Conservation (phyloP, 169 alveolate genomes). For the Eimeria praecox region DNA sequence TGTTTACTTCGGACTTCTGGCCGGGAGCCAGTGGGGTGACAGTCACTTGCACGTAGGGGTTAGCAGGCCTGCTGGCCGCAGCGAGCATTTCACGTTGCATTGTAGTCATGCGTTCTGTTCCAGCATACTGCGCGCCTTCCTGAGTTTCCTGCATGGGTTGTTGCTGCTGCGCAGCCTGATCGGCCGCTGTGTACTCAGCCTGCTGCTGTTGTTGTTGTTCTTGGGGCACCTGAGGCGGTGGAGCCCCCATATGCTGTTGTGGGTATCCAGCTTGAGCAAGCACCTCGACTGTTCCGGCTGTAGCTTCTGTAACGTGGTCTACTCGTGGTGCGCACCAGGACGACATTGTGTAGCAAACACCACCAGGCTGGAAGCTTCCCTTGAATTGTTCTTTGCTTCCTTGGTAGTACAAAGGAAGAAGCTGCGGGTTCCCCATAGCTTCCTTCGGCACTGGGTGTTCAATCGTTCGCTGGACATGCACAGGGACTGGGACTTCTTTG, state of each 20-base stretch:
- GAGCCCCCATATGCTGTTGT: constrained; percentile 65
- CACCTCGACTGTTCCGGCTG: constrained; percentile 81
- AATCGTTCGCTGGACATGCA: constrained; percentile 94
- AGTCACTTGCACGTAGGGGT: constrained; percentile 74
- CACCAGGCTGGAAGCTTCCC: constrained; percentile 76
- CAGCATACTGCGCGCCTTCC: constrained; percentile 43
- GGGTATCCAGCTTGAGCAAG: constrained; percentile 83
- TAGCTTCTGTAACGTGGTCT: constrained; percentile 75
- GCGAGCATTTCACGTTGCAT: constrained; percentile 71
- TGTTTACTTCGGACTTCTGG: constrained; percentile 72
- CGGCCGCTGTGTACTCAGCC: background rate
- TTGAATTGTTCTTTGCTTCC: constrained; percentile 75
- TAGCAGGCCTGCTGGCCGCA: constrained; percentile 28
- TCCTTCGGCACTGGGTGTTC: constrained; percentile 94
- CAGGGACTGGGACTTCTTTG: constrained; percentile 95
- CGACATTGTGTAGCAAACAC: constrained; percentile 76
- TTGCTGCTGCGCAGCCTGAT: constrained; percentile 30
- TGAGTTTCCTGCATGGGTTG: background rate
- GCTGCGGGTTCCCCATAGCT: constrained; percentile 86
- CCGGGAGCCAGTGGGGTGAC: constrained; percentile 81
- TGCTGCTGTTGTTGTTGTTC: constrained; percentile 29
- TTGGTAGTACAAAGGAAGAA: constrained; percentile 83
- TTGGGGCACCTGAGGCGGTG: constrained; percentile 1
- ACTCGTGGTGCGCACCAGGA: constrained; percentile 78
- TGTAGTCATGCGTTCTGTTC: constrained; percentile 52